These are phyloP conservation scores for Acer negundo DNA, from an alignment of 345 rosid genomes.

Conservation along the genomic window DNA sequence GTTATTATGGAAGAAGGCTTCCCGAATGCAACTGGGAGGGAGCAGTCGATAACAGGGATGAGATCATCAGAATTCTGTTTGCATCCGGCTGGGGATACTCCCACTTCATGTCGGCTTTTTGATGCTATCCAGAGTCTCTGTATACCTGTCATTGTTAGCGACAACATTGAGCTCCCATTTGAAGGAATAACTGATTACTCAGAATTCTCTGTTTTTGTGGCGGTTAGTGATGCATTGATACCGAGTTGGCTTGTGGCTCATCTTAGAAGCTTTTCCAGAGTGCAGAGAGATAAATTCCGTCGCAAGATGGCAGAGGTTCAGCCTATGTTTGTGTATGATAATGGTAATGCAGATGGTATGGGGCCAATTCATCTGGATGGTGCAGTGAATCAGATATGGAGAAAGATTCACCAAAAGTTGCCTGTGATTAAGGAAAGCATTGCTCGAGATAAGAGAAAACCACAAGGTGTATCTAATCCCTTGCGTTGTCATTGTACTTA, in stretches of 20 bases:
- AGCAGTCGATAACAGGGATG: conserved; percentile 89
- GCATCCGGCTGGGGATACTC: conserved; percentile 98
- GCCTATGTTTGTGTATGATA: conserved; percentile 65
- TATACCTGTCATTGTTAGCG: conserved; percentile 87
- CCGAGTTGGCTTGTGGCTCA: conserved; percentile 67
- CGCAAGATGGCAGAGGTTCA: conserved; percentile 61
- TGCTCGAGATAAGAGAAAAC: conserved; percentile 69
- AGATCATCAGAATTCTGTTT: conserved; percentile 89
- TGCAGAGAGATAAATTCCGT: conserved; percentile 55
- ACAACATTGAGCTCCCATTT: conserved; percentile 84
- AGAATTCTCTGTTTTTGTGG: conserved; percentile 72
- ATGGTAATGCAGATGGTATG: conserved; percentile 56
- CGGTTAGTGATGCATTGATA: conserved; percentile 71
- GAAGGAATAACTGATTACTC: conserved; percentile 84
- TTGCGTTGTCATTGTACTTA: conserved; percentile 84
- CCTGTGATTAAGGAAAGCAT: conserved; percentile 78
- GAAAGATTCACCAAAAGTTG: conserved; percentile 72
- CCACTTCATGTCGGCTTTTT: conserved; percentile 93
- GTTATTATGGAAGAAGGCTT: conserved; percentile 95
- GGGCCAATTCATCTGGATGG: conserved; percentile 73
- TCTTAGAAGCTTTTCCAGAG: conserved; percentile 56
- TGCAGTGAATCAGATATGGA: conserved; percentile 92
- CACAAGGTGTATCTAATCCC: conserved; percentile 63
- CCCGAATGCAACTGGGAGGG: conserved; percentile 91
- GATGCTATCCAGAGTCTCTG: conserved; percentile 97